Evolutionary conservation across 352 stramenopile species (phyloP).

Genomic region (Phytophthora idaei): DNA sequence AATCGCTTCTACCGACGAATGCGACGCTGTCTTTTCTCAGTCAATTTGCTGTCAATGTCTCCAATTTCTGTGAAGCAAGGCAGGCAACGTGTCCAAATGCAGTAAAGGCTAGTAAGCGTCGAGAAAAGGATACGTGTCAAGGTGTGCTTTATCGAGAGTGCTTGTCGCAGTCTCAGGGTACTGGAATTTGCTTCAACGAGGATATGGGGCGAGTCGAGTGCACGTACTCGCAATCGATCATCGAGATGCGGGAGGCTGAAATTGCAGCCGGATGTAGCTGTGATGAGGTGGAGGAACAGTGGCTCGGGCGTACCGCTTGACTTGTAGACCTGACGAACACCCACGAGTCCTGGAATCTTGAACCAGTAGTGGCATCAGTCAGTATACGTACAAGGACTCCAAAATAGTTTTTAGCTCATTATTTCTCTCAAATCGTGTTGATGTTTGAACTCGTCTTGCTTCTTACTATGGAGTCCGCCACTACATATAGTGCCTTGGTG

Average conservation of each 20-base stretch:
- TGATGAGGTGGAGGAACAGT: conserved; percentile 28
- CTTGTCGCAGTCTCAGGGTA: conserved; percentile 3
- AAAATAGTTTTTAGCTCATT: too few species aligned
- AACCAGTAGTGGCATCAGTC: too few species aligned
- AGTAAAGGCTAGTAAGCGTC: background rate
- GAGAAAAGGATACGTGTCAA: conserved; percentile 15
- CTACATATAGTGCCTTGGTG: too few species aligned
- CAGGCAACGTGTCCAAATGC: conserved; percentile 12
- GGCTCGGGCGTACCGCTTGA: conserved; percentile 24
- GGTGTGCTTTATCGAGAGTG: conserved; percentile 32
- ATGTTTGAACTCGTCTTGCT: too few species aligned
- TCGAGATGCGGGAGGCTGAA: conserved; percentile 33
- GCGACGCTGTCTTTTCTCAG: conserved; percentile 11
- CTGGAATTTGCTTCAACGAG: conserved; percentile 39
- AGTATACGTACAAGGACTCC: too few species aligned
- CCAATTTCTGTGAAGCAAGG: conserved; percentile 26
- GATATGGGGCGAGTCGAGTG: conserved; percentile 30
- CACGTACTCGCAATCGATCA: conserved; percentile 13
- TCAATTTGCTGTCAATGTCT: conserved; percentile 10
- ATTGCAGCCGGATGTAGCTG: conserved; percentile 25
- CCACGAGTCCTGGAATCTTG: too few species aligned
- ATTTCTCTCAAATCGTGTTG: too few species aligned
- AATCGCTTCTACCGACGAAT: conserved; percentile 8
- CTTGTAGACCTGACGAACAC: too few species aligned
- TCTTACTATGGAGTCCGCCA: too few species aligned